Conservation (phyloP, 2,329 filamentous ascomycete species). For the Neospermospora avenae region DNA sequence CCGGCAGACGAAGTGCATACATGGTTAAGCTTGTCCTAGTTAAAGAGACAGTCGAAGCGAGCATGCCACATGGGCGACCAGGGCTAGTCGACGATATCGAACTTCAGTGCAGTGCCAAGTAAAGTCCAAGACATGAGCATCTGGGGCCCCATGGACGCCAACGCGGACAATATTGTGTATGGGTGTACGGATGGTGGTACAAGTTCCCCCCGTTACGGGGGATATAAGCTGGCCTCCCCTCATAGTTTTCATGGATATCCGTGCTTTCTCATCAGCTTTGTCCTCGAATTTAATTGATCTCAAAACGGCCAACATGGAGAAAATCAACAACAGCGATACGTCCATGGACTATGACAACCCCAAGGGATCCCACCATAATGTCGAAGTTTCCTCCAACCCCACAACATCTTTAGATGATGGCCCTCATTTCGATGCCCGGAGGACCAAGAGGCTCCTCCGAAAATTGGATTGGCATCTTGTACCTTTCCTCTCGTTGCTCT, state of each 20-base stretch:
- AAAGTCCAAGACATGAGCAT: constrained; percentile 1
- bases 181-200: constrained; percentile 6
- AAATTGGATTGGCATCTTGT: constrained; percentile 31
- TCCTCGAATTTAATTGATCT: background rate
- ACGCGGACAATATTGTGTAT: constrained; percentile 7
- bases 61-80: constrained; percentile 3
- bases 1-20: background rate
- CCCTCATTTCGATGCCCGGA: constrained; percentile 7
- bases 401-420: constrained; percentile 1
- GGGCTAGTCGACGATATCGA: constrained; percentile 4
- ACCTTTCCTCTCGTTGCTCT: constrained; percentile 50
- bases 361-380: background rate
- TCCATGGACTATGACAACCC: constrained; percentile 7
- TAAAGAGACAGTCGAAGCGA: background rate
- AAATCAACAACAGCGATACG: constrained; percentile 11
- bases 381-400: background rate
- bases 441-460: constrained; percentile 24
- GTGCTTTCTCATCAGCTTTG: background rate
- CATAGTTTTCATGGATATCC: background rate
- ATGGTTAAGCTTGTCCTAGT: background rate
- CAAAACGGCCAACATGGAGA: constrained; percentile 6
- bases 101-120: constrained; percentile 2
- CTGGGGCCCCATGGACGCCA: constrained; percentile 11
- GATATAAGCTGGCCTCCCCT: constrained; percentile 8
- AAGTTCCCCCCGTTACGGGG: background rate